Conservation (phyloP, 2,329 filamentous ascomycete genomes). For the Ilyonectria mors-panacis region DNA sequence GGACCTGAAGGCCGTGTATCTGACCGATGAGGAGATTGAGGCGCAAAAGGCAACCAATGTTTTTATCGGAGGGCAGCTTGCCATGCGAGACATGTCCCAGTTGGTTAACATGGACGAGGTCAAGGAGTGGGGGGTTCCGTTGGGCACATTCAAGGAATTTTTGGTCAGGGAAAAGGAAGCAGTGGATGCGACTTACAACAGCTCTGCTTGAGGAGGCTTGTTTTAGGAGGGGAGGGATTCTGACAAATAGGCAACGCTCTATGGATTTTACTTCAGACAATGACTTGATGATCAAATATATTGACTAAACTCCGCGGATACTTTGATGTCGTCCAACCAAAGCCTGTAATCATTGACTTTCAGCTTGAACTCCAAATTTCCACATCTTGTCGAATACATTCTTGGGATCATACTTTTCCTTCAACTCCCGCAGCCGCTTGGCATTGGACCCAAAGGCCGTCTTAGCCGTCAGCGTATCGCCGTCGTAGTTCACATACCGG, state of each 20-base stretch:
- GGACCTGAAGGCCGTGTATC: constrained; percentile 54
- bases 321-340: background rate
- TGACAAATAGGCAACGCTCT: too few relatives aligned
- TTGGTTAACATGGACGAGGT: constrained; percentile 55
- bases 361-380: background rate
- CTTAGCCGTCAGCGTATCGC: constrained; percentile 17
- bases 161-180: constrained; percentile 56
- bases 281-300: background rate
- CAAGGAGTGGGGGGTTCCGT: constrained; percentile 56
- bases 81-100: constrained; percentile 52
- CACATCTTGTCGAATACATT: constrained; percentile 26
- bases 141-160: constrained; percentile 62
- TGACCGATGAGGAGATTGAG: constrained; percentile 60
- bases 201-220: constrained; percentile 2
- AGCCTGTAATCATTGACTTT: background rate
- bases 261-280: background rate
- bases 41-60: constrained; percentile 53
- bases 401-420: constrained; percentile 21
- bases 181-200: constrained; percentile 49
- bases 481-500: constrained; percentile 25
- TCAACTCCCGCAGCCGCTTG: constrained; percentile 11
- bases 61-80: constrained; percentile 56
- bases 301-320: background rate
- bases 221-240: background rate
- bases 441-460: constrained; percentile 20